Base-by-base conservation (phyloP, 441 rosid genomes). In the Jatropha podagrica region DNA sequence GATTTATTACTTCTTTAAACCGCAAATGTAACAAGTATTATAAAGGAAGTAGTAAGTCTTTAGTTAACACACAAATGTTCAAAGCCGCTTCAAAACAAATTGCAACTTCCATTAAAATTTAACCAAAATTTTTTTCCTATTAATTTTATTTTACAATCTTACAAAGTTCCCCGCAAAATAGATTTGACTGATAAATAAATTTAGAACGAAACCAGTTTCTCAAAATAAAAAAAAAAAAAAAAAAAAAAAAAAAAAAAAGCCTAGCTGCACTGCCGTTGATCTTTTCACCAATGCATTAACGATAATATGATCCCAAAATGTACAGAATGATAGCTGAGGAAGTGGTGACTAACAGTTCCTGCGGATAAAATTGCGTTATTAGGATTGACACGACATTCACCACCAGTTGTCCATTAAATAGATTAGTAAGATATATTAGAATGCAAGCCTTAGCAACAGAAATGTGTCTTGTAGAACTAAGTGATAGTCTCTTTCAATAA, bases 311-410 rank as follows among this genome's bases (percentile, higher is more conserved):
- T 61, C 91, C 96, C 83, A 90, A 68, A 58, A 95, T 80, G 75
- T 76, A 90, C 69, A 95, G 94, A 67, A 84, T 66, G 54, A 89
- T 63, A 10, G 99, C 94, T 2, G 98, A 80, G 2, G 88, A 76
- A 26, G 82, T 59, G 3, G 99, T 95, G 77, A 95, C 86, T 58
- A 93, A 72, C 69, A 89, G 86, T 79, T 93, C 99, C 99, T 95
- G 95, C 83, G 79, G 42, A 77, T 15, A 60, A 70, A 79, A 69
- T 62, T 20, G 54, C 10, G 46, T 73, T 38, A 74, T 46, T 67
- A 77, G 67, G 38, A 32, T 32, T 32, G 32, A 32, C 32, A 32
- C 32, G 32, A 32, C 32, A 32, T 32, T 32, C 32, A 32, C 32
- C 32, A 32, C 32, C 32, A 32, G 32, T 32, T 32, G 32, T 32